These are phyloP conservation scores for Lathyrus oleraceus DNA, from an alignment of 306 rosid genomes.

Conservation along the genomic window DNA sequence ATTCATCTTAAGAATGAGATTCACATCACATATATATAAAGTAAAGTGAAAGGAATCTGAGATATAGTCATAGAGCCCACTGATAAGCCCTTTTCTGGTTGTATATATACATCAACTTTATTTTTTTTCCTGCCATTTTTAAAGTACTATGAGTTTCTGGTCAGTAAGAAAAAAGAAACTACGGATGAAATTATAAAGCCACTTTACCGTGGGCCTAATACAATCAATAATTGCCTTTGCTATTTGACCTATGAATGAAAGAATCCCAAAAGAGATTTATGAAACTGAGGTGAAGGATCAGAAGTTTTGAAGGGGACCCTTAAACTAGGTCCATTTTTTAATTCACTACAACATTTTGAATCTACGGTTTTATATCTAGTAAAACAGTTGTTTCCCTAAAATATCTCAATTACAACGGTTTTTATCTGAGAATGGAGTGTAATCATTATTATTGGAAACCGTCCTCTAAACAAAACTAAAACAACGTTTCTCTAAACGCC, in stretches of 20 bases:
- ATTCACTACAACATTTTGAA: no score
- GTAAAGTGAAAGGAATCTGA: slow-evolving; percentile 15
- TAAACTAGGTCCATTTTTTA: background rate
- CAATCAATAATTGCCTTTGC: slow-evolving; percentile 32
- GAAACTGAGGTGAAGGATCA: background rate
- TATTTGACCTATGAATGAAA: slow-evolving; percentile 11
- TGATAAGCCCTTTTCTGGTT: background rate
- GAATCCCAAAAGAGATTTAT: background rate
- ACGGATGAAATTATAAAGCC: background rate
- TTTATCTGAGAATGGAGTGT: no score
- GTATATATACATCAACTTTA: slow-evolving; percentile 11
- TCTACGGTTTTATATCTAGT: no score
- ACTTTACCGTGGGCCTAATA: slow-evolving; percentile 9
- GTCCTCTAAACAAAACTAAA: no score
- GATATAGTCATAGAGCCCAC: slow-evolving; percentile 2
- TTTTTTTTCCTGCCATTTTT: background rate
- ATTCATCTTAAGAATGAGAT: slow-evolving; percentile 18
- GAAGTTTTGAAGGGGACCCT: background rate
- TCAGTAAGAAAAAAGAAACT: background rate
- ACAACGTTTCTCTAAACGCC: no score
- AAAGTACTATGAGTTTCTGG: background rate
- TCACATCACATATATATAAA: background rate
- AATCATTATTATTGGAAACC: no score
- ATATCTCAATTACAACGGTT: no score
- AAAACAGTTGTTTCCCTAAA: no score